Base-by-base conservation (phyloP, 139 green algal genomes). In the Parachlorella kessleri region DNA sequence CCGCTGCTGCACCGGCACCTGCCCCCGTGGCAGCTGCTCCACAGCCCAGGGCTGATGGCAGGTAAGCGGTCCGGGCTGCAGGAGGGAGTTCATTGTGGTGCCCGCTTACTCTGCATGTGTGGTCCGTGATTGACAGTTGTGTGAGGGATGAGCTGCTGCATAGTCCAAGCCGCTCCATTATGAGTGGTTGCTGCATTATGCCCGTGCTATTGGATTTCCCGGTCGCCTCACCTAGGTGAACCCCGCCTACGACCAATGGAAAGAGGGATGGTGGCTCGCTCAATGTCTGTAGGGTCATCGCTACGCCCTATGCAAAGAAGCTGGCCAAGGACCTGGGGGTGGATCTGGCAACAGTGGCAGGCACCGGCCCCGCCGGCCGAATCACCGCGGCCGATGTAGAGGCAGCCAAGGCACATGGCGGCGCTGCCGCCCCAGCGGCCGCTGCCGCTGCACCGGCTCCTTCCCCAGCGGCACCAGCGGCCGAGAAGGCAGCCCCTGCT, bases 261-360 rank as follows among this genome's bases (percentile, higher is more conserved):
- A n/a, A n/a, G n/a, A n/a, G n/a, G n/a, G n/a, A n/a, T n/a, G n/a
- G n/a, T n/a, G n/a, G n/a, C n/a, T n/a, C 81, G 3, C 87, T 90
- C n/a, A 80, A 90, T 24, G 93, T 97, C 71, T 92, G 93, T 40
- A 89, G 95, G 70, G 81, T 99, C 41, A 92, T 99, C 48, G 96
- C 96, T 33, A 99, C 96, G 1, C 96, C 96, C 33, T 99, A 98
- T 80, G 96, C 96, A 40, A 99, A 99, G 92, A 98, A 98, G 88
- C 93, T 98, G 42, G 96, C 96, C 37, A 98, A 97, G 88, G 88
- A 98, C 26, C 86, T 97, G 55, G 92, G 92, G 18, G 92, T 99
- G 6, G 93, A 98, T 85, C 89, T 99, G 48, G 83, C 86, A 14
- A 92, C 83, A 26, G 65, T 99, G 6, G 70, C 26, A n/a, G 89